Percentiles rank a stretch among this genome's conserved stretches.
Evolutionary conservation across 1,284 basidiomycete genomes (phyloP).

Genomic region (Leccinum angustisporum): DNA sequence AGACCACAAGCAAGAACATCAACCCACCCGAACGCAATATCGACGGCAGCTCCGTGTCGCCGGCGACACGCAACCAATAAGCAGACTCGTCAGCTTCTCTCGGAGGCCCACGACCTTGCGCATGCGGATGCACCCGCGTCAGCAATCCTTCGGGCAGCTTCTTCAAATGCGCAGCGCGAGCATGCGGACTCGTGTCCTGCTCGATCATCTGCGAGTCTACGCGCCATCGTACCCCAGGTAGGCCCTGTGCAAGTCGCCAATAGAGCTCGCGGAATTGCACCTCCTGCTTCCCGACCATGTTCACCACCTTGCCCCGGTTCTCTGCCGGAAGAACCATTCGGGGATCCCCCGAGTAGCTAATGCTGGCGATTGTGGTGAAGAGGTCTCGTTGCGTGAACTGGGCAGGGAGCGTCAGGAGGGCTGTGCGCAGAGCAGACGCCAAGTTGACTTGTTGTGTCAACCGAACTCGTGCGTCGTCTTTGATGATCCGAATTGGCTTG

Average conservation of each 20-base stretch:
- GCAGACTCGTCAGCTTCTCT: slow-evolving; percentile 62
- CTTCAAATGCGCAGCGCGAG: slow-evolving; percentile 69
- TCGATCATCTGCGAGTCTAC: slow-evolving; percentile 48
- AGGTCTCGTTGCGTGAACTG: slow-evolving; percentile 80
- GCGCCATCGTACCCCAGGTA: slow-evolving; percentile 76
- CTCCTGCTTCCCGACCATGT: slow-evolving; percentile 85
- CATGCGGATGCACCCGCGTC: slow-evolving; percentile 45
- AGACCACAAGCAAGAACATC: neutral
- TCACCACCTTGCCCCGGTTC: slow-evolving; percentile 91
- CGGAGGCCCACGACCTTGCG: slow-evolving; percentile 28
- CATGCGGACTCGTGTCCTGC: slow-evolving; percentile 70
- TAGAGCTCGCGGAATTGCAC: slow-evolving; percentile 89
- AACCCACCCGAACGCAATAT: slow-evolving; percentile 61
- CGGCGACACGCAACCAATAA: slow-evolving; percentile 75
- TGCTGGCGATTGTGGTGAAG: slow-evolving; percentile 83
- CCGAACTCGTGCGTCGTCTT: slow-evolving; percentile 85
- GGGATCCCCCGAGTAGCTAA: slow-evolving; percentile 90
- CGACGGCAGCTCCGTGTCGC: slow-evolving; percentile 55
- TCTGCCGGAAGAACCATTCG: slow-evolving; percentile 93
- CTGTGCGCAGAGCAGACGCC: slow-evolving; percentile 83
- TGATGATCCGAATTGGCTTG: slow-evolving; percentile 91
- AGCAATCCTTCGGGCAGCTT: slow-evolving; percentile 66
- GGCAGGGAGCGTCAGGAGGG: slow-evolving; percentile 71
- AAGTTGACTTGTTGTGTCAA: slow-evolving; percentile 93
- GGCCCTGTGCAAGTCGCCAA: slow-evolving; percentile 71